phyloP scores from a whole-genome alignment of 257 asterid species.

The Solanum virginianum region DNA sequence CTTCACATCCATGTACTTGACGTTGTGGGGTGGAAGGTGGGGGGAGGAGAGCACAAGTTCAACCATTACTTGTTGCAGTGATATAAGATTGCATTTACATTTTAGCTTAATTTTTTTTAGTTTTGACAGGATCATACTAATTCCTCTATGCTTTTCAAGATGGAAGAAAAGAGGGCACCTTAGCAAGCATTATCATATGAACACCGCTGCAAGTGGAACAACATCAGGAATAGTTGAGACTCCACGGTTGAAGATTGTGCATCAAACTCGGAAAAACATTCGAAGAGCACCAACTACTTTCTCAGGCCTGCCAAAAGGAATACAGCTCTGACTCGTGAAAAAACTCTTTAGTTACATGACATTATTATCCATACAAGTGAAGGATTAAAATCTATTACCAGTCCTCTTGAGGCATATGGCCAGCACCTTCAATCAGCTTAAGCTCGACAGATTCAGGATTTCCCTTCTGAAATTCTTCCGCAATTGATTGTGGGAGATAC shows the following conservation, averaged over 20 bases:
- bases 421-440: constrained; percentile 90
- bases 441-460: constrained; percentile 50
- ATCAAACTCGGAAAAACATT: constrained; percentile 27
- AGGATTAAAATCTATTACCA: constrained; percentile 36
- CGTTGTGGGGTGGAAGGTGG: not conserved
- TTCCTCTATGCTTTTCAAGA: not conserved
- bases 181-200: not conserved
- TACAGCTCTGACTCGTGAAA: not conserved
- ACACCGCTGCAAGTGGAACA: not conserved
- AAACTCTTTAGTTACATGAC: not conserved
- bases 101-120: not conserved
- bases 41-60: not conserved
- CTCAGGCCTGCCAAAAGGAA: constrained; percentile 60
- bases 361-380: not conserved
- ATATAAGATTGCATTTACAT: not conserved
- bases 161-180: not conserved
- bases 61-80: not conserved
- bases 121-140: not conserved
- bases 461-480: constrained; percentile 68
- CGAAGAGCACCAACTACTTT: constrained; percentile 68
- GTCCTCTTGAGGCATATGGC: constrained; percentile 99
- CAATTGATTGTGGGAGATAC: constrained; percentile 86
- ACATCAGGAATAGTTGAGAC: not conserved
- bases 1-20: not conserved
- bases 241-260: not conserved